A percentile compares a stretch with the other conserved stretches of the same genome.
phyloP scores from a whole-genome alignment of 139 green algal species.

The Closterium sp. region DNA sequence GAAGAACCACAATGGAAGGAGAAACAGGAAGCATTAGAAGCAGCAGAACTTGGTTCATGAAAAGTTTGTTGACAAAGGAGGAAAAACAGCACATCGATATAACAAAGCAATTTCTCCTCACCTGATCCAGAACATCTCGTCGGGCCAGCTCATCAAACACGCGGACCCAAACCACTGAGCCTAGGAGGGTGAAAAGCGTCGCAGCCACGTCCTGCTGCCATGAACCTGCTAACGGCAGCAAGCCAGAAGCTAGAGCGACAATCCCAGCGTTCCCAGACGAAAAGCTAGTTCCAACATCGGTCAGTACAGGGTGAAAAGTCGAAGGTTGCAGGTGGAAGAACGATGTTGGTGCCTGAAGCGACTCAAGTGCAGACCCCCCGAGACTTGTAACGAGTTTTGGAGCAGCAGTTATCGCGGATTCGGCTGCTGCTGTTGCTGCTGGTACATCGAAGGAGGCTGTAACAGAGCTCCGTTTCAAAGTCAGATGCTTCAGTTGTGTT shows the following conservation, averaged over 20 bases:
- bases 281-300: neutral
- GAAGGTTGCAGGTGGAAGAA: neutral
- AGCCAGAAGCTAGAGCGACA: neutral
- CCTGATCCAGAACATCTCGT: slow-evolving; percentile 30
- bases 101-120: neutral
- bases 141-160: slow-evolving; percentile 37
- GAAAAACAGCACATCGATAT: neutral
- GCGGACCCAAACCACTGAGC: slow-evolving; percentile 32
- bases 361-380: neutral
- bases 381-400: neutral
- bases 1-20: neutral
- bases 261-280: neutral
- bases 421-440: neutral
- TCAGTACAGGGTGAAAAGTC: neutral
- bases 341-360: neutral
- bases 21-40: neutral
- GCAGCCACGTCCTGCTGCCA: slow-evolving; percentile 13
- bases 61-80: neutral
- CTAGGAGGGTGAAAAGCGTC: neutral
- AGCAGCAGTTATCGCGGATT: neutral
- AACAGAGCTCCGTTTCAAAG: neutral
- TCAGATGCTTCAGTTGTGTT: neutral
- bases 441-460: neutral
- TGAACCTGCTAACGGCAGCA: neutral
- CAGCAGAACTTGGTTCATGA: neutral